Evolutionary conservation across 768 basidiomycete genomes (phyloP), one percentile per base, ranked within the genome.

Genomic region (Nevesoporus exiguus): DNA sequence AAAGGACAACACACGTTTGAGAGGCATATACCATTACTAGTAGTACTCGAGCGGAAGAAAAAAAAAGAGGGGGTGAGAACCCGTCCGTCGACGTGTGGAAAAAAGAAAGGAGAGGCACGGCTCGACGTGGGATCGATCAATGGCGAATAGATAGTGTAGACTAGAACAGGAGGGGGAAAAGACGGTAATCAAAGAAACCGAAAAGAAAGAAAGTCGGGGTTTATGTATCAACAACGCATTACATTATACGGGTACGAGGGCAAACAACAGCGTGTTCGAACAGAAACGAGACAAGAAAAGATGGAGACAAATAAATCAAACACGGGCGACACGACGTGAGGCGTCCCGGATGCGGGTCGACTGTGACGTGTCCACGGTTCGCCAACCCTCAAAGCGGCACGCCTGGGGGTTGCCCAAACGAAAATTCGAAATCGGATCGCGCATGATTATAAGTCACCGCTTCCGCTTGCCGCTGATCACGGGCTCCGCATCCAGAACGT

Each of bases 401-500:
- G 33, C 33, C 7, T n/a, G 33, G 7, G 33, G 33, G 33, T 33
- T 33, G 33, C 33, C 33, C 33, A 33, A 33, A 14, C 33, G 33
- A 11, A 33, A 11, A 33, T 33, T 33, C 33, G 42, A 29, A 5
- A 17, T 4, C 15, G 15, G 33, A 29, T 29, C 14, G 34, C 3
- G 14, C 13, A 15, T 15, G 6, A 6, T 36, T 15, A 15, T 15
- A 15, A 19, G 19, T 64, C 42, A 64, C 48, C 63, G 63, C 33
- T 64, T 64, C 51, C 63, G 63, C 49, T 64, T 64, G 33, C 61
- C 63, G 41, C 61, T 66, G 13, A 64, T 33, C 29, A 64, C 25
- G 14, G 58, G 55, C 4, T 63, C 63, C 2, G 27, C 3, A 9
- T 31, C 55, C 0, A 41, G 27, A 10, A 36, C 36, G 51, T 8